A percentile compares a stretch with the other conserved stretches of the same genome.
Evolutionary conservation across 2,329 filamentous ascomycete genomes (phyloP).

Genomic region (Dactylellina leptospora): DNA sequence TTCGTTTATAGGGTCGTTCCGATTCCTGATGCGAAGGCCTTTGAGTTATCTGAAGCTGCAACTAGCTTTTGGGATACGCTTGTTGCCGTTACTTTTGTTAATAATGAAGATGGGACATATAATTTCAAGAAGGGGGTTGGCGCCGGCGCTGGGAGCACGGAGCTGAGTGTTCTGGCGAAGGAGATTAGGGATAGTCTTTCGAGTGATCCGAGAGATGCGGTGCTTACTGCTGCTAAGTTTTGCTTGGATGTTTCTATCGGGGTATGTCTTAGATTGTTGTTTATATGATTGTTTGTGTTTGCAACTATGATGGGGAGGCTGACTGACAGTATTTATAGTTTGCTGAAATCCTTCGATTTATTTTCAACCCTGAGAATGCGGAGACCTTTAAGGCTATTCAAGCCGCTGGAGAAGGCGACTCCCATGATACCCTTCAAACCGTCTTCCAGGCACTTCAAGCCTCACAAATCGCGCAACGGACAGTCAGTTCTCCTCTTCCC

Average conservation of each 20-base stretch:
- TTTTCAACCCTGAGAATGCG: conserved; percentile 68
- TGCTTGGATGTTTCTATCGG: conserved; percentile 46
- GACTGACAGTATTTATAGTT: conserved; percentile 60
- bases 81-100: conserved; percentile 21
- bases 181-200: conserved; percentile 18
- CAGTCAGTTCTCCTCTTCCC: conserved; percentile 1
- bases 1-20: conserved; percentile 41
- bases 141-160: conserved; percentile 23
- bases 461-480: conserved; percentile 30
- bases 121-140: conserved; percentile 18
- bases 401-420: conserved; percentile 67
- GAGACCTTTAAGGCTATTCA: conserved; percentile 70
- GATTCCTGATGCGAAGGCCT: conserved; percentile 35
- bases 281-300: too few species aligned
- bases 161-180: conserved; percentile 23
- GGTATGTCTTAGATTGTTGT: background rate
- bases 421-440: conserved; percentile 62
- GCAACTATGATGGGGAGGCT: background rate
- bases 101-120: conserved; percentile 15
- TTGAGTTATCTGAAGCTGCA: conserved; percentile 47
- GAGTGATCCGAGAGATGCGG: conserved; percentile 28
- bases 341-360: conserved; percentile 76
- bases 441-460: conserved; percentile 9
- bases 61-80: conserved; percentile 45
- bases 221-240: conserved; percentile 41